phyloP scores from a whole-genome alignment of 2,329 filamentous ascomycete species.

The Verticillium tricorpus region DNA sequence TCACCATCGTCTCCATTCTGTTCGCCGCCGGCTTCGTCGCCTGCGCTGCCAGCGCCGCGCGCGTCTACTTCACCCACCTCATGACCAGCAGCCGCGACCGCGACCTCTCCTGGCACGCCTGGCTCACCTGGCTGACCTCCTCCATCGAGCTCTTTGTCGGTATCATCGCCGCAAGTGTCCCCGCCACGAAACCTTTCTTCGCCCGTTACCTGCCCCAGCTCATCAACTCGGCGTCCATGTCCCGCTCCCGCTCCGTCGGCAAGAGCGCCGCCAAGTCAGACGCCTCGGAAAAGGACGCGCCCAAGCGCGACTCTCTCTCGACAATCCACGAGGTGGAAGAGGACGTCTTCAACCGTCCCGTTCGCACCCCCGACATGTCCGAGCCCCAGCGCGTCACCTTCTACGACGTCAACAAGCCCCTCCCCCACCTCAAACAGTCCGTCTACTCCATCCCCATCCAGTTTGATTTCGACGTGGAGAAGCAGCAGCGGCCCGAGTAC shows the following conservation, averaged over 20 bases:
- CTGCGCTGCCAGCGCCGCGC: constrained; percentile 29
- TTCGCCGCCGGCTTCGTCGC: constrained; percentile 48
- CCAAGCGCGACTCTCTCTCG: constrained; percentile 2
- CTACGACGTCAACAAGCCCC: constrained; percentile 22
- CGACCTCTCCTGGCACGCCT: constrained; percentile 31
- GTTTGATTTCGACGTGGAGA: constrained; percentile 5
- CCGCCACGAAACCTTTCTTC: constrained; percentile 16
- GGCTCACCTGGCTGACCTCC: constrained; percentile 26
- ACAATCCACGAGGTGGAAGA: constrained; percentile 3
- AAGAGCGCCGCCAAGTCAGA: neutral
- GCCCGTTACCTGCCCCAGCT: constrained; percentile 12
- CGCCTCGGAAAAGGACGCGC: neutral
- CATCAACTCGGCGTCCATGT: constrained; percentile 4
- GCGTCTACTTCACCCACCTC: constrained; percentile 30
- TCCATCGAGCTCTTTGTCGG: constrained; percentile 11
- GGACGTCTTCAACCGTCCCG: neutral
- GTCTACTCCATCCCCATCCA: constrained; percentile 12
- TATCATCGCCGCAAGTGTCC: constrained; percentile 10
- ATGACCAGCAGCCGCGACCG: constrained; percentile 18
- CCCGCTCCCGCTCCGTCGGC: constrained; percentile 1
- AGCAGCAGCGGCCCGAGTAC: neutral
- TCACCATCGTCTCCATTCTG: constrained; percentile 38
- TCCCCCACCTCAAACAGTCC: constrained; percentile 17
- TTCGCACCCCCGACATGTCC: constrained; percentile 2
- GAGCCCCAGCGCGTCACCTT: constrained; percentile 9